phyloP scores from a whole-genome alignment of 352 stramenopile genomes.

The Pythium periplocum region DNA sequence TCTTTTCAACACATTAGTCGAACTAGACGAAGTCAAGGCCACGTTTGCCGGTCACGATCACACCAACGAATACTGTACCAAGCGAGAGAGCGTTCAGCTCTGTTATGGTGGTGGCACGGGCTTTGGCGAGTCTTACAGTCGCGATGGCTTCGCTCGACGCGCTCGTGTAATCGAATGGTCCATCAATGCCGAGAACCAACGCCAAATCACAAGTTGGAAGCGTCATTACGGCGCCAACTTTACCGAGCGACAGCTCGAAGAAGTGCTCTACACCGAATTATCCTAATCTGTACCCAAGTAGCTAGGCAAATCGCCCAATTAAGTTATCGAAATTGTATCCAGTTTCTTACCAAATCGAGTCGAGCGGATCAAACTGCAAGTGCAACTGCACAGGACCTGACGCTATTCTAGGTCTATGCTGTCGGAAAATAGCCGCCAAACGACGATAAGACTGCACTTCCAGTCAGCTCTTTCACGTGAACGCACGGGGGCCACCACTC shows the following conservation, averaged over 20 bases:
- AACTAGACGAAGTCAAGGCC: slow-evolving; percentile 55
- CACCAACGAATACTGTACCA: slow-evolving; percentile 52
- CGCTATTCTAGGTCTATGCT: too few species aligned
- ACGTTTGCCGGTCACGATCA: slow-evolving; percentile 60
- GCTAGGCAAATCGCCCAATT: too few species aligned
- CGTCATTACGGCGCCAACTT: slow-evolving; percentile 15
- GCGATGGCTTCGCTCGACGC: slow-evolving; percentile 26
- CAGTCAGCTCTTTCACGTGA: too few species aligned
- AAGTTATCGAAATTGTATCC: too few species aligned
- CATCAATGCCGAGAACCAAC: slow-evolving; percentile 20
- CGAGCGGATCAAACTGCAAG: too few species aligned
- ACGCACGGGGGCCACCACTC: too few species aligned
- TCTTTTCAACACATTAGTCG: slow-evolving; percentile 33
- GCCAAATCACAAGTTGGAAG: slow-evolving; percentile 24
- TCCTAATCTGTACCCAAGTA: too few species aligned
- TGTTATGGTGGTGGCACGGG: slow-evolving; percentile 51
- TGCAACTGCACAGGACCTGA: too few species aligned
- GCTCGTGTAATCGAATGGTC: slow-evolving; percentile 55
- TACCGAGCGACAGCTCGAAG: slow-evolving; percentile 6
- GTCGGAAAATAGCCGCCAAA: too few species aligned
- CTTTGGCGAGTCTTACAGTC: slow-evolving; percentile 34
- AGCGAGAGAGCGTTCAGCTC: slow-evolving; percentile 35
- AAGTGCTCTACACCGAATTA: slow-evolving; percentile 9
- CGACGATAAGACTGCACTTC: too few species aligned
- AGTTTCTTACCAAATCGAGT: too few species aligned